Conservation (phyloP, 2,329 filamentous ascomycete genomes). For the Colletotrichum falcatum region DNA sequence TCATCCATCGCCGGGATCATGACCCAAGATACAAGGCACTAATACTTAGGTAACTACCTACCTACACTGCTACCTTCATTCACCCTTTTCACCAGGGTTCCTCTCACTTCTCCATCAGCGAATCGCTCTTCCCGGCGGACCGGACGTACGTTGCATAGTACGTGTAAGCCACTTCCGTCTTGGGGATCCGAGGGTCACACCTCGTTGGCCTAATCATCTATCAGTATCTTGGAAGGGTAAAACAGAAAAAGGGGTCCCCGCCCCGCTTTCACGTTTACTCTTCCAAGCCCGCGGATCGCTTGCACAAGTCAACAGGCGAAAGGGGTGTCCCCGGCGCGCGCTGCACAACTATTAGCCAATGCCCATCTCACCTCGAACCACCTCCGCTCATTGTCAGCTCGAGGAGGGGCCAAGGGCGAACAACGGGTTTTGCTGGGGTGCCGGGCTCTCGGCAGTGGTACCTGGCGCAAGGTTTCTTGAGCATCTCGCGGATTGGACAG, state of each 20-base stretch:
- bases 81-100: not conserved
- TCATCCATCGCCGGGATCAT: constrained; percentile 6
- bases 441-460: constrained; percentile 31
- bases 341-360: not conserved
- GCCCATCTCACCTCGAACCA: not conserved
- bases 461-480: constrained; percentile 20
- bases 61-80: not conserved
- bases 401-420: not conserved
- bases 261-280: not conserved
- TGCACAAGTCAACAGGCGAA: not conserved
- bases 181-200: constrained; percentile 7
- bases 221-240: not conserved
- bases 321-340: not conserved
- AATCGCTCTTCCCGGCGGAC: not conserved
- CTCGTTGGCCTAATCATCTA: not conserved
- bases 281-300: not conserved
- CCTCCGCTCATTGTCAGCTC: not conserved
- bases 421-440: constrained; percentile 26
- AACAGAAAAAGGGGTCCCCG: constrained; percentile 2
- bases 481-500: constrained; percentile 6
- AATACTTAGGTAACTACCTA: not conserved
- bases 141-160: constrained; percentile 1
- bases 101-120: not conserved
- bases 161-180: constrained; percentile 11
- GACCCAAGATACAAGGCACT: constrained; percentile 1